Conservation (phyloP, 345 rosid species). For the Dipteronia sinensis region DNA sequence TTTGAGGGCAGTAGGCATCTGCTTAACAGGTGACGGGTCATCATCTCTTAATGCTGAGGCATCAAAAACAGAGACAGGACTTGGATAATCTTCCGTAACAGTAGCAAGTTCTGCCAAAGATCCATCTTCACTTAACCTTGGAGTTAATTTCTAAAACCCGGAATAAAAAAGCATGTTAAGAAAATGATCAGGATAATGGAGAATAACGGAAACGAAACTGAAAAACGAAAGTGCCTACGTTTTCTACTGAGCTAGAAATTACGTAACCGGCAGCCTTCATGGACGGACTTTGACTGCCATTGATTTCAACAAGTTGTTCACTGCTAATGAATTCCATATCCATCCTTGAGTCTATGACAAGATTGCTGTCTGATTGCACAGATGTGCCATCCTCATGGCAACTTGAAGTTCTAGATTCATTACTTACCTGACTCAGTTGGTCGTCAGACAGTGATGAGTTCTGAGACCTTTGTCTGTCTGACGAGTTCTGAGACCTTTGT, state of each 20-base stretch:
- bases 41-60: constrained; percentile 56
- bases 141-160: constrained; percentile 49
- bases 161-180: constrained; percentile 17
- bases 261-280: constrained; percentile 34
- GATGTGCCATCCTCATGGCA: constrained; percentile 57
- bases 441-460: constrained; percentile 57
- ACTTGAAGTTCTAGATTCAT: constrained; percentile 67
- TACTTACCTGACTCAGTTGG: constrained; percentile 74
- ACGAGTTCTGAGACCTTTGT: constrained; percentile 45
- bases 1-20: constrained; percentile 29
- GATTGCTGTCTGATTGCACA: constrained; percentile 53
- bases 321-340: constrained; percentile 39
- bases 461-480: constrained; percentile 46
- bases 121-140: constrained; percentile 52
- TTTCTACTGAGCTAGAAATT: constrained; percentile 48
- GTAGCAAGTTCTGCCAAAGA: constrained; percentile 42
- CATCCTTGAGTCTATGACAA: constrained; percentile 32
- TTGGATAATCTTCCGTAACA: constrained; percentile 65
- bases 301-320: constrained; percentile 35
- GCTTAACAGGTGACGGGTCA: constrained; percentile 62
- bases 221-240: constrained; percentile 44
- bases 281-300: constrained; percentile 46
- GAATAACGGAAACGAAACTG: neutral
- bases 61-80: constrained; percentile 92
- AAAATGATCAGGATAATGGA: constrained; percentile 11